Base-by-base conservation (phyloP, 352 stramenopile species). In the Phytophthora boehmeriae region DNA sequence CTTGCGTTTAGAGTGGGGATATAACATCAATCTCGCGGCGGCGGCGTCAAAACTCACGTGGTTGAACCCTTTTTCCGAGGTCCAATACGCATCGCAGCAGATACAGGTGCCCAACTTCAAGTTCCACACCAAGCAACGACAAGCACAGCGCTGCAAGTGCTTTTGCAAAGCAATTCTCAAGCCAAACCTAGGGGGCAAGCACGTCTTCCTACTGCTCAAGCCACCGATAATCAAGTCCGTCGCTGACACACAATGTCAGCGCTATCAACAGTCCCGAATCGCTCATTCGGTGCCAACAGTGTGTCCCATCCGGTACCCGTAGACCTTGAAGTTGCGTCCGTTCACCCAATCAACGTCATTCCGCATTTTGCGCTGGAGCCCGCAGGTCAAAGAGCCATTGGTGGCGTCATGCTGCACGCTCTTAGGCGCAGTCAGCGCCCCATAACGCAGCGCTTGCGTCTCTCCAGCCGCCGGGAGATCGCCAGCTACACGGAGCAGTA, bases 401-500 rank as follows among this genome's bases (percentile, higher is more conserved):
- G n/a, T n/a, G n/a, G n/a, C n/a, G n/a, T n/a, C 41, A 75, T 75
- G 66, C 19, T 68, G 45, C 45, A 36, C 10, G 19, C 9, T 16
- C 25, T 62, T 13, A 42, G 47, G 16, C 59, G 45, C 45, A 32
- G 28, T 14, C 42, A 57, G 39, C 38, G 32, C 41, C 30, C 55
- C 22, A 5, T 17, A 5, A 11, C 28, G 43, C 61, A 35, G n/a
- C 45, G 30, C 14, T 27, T 61, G 30, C 43, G 36, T 10, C 35
- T 63, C 28, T 50, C 42, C 0, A 19, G 11, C 4, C 49, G 14
- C 20, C 42, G 59, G 30, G 54, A 54, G 19, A 44, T 75, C 36
- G 66, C 66, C 19, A 82, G 64, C 63, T 86, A 83, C 57, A 42
- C 65, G 27, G 62, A 78, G 43, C 59, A 81, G 42, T 86, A 83